A percentile compares a stretch with the other conserved stretches of the same genome.
Conservation (phyloP, 2,329 filamentous ascomycete species). For the Bipolaris cookei region DNA sequence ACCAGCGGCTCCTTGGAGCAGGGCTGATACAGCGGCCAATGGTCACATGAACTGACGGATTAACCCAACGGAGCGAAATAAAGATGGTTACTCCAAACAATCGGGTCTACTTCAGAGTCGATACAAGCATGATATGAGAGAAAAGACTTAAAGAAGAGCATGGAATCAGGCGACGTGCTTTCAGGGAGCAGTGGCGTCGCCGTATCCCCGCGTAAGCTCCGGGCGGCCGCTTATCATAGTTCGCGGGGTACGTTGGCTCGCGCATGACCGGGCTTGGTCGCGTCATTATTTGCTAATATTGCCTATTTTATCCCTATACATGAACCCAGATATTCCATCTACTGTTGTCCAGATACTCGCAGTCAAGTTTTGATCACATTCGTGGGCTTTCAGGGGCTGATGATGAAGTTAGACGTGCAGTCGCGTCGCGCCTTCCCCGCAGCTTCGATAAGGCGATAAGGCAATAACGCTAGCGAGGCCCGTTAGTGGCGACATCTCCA, state of each 20-base stretch:
- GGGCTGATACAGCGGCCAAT: conserved; percentile 4
- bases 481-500: not conserved
- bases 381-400: not conserved
- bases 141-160: conserved; percentile 1
- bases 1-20: conserved; percentile 15
- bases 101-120: not conserved
- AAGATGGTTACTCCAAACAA: not conserved
- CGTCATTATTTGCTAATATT: conserved; percentile 13
- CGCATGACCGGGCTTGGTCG: conserved; percentile 29
- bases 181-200: conserved; percentile 19
- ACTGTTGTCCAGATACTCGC: not conserved
- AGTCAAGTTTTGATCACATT: not conserved
- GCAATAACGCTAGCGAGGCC: conserved; percentile 12
- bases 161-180: conserved; percentile 5
- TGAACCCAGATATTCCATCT: not conserved
- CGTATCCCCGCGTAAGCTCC: conserved; percentile 36
- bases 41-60: conserved; percentile 7
- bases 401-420: not conserved
- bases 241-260: conserved; percentile 32
- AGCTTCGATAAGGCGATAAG: conserved; percentile 31
- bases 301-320: not conserved
- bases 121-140: not conserved
- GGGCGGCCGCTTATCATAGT: conserved; percentile 30
- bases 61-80: not conserved
- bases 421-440: conserved; percentile 13